Evolutionary conservation across 1,284 basidiomycete species (phyloP).

Genomic region (Sanghuangporus sanghuang): DNA sequence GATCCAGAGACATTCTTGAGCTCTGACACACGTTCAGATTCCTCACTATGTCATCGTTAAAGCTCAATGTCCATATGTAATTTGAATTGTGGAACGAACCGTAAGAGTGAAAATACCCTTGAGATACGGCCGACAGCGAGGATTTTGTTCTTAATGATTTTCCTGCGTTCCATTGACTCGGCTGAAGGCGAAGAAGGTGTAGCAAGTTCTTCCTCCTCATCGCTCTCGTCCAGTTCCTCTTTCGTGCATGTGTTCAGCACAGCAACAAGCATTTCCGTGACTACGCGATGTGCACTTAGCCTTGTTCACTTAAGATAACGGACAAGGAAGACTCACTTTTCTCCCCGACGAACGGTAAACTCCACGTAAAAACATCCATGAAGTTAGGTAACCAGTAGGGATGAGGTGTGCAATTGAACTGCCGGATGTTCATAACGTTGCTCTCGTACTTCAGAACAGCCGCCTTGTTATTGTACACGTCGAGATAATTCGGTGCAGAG

Average conservation of each 20-base stretch:
- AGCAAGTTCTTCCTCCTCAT: conserved; percentile 54
- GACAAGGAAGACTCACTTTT: conserved; percentile 64
- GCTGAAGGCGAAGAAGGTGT: conserved; percentile 31
- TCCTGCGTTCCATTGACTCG: conserved; percentile 64
- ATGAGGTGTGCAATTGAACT: conserved; percentile 94
- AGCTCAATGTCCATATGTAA: conserved; percentile 2
- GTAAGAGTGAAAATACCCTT: conserved; percentile 91
- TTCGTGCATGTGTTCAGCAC: conserved; percentile 93
- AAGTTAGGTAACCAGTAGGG: conserved; percentile 95
- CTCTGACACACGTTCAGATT: conserved; percentile 96
- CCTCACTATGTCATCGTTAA: conserved; percentile 59
- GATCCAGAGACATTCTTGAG: conserved; percentile 88
- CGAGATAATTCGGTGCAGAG: conserved; percentile 92
- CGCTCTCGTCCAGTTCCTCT: conserved; percentile 88
- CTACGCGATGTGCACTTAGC: conserved; percentile 32
- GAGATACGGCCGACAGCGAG: conserved; percentile 96
- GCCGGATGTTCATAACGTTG: conserved; percentile 94
- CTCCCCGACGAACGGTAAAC: conserved; percentile 87
- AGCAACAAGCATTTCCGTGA: conserved; percentile 94
- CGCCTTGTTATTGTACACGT: conserved; percentile 96
- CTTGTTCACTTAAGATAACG: neutral
- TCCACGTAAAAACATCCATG: conserved; percentile 94
- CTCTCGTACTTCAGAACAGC: conserved; percentile 96
- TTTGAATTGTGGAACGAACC: conserved; percentile 46
- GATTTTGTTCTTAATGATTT: conserved; percentile 96